phyloP scores from a whole-genome alignment of 805 yeast genomes.

The Lipomyces sp. region DNA sequence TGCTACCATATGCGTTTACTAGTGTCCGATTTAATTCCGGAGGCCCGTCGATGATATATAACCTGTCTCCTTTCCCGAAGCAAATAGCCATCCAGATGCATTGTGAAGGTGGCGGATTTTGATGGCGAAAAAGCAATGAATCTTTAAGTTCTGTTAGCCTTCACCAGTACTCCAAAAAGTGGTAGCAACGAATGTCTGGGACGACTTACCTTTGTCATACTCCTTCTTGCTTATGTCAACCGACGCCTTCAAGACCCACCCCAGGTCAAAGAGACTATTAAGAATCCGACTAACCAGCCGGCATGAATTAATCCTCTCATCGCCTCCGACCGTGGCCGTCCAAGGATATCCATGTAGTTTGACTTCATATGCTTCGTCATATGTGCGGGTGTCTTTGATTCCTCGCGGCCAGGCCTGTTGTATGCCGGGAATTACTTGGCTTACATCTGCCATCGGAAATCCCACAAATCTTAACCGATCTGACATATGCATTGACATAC shows the following conservation, averaged over 20 bases:
- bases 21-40: neutral
- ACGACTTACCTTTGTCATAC: slow-evolving; percentile 4
- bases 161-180: neutral
- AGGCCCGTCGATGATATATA: slow-evolving; percentile 5
- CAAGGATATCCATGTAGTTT: slow-evolving; percentile 3
- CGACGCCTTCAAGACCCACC: slow-evolving; percentile 2
- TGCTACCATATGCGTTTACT: slow-evolving; percentile 3
- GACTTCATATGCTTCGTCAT: neutral
- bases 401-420: slow-evolving; percentile 2
- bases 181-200: neutral
- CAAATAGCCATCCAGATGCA: slow-evolving; percentile 9
- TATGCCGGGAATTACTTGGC: neutral
- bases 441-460: neutral
- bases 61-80: neutral
- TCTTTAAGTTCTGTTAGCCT: slow-evolving; percentile 1
- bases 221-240: slow-evolving; percentile 11
- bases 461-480: slow-evolving; percentile 3
- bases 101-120: slow-evolving; percentile 1
- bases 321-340: neutral
- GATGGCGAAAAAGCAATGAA: slow-evolving; percentile 3
- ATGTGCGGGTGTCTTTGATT: neutral
- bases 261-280: slow-evolving; percentile 1
- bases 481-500: slow-evolving; percentile 2
- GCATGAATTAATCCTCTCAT: neutral
- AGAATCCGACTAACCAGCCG: slow-evolving; percentile 3